Conservation (phyloP, 2,329 filamentous ascomycete species). For the Ilyonectria mors-panacis region DNA sequence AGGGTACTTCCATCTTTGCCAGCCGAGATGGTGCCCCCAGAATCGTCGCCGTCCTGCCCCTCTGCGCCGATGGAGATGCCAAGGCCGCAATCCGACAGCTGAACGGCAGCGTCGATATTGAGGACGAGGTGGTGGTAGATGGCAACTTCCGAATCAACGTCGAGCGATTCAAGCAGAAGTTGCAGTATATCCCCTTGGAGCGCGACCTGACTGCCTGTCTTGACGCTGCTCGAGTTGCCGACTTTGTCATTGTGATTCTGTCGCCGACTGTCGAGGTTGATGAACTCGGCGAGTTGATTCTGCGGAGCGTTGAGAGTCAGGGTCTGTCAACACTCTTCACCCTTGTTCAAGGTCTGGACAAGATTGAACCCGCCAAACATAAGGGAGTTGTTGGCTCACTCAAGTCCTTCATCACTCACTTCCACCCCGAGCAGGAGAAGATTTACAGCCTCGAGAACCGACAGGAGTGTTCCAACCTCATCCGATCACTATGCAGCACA, state of each 20-base stretch:
- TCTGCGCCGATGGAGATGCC: conserved; percentile 81
- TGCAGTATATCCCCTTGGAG: conserved; percentile 85
- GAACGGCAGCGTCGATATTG: conserved; percentile 85
- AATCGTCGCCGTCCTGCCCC: conserved; percentile 88
- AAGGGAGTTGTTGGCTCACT: conserved; percentile 85
- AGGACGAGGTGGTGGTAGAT: conserved; percentile 72
- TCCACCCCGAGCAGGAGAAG: conserved; percentile 93
- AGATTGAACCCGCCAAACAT: conserved; percentile 84
- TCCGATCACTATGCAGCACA: conserved; percentile 91
- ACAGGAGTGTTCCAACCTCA: conserved; percentile 91
- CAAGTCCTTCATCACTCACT: conserved; percentile 94
- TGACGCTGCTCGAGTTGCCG: conserved; percentile 89
- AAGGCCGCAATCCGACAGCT: conserved; percentile 77
- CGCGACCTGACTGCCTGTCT: conserved; percentile 83
- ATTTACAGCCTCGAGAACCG: conserved; percentile 89
- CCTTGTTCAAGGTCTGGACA: conserved; percentile 84
- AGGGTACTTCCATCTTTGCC: conserved; percentile 85
- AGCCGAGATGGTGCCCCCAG: conserved; percentile 89
- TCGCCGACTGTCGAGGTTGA: conserved; percentile 90
- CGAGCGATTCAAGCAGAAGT: conserved; percentile 94
- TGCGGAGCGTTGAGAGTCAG: conserved; percentile 91
- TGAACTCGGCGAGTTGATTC: conserved; percentile 84
- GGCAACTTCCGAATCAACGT: conserved; percentile 77
- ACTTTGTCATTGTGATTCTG: conserved; percentile 90
- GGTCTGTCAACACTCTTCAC: conserved; percentile 94